These are phyloP conservation scores for Thielaviopsis punctulata DNA, from an alignment of 2,329 filamentous ascomycete genomes.

Conservation along the genomic window DNA sequence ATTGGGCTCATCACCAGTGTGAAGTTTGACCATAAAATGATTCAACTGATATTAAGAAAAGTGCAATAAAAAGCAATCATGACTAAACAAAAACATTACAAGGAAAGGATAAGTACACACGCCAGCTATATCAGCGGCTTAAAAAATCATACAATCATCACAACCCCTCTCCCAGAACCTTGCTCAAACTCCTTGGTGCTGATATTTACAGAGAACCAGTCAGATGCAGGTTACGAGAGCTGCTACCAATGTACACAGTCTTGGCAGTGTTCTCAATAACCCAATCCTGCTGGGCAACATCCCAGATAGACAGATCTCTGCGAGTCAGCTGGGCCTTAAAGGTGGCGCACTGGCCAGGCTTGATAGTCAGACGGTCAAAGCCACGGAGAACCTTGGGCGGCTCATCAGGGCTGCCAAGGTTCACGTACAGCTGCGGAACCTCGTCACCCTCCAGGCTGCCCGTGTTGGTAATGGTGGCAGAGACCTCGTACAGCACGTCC, in stretches of 20 bases:
- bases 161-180: neutral
- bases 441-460: constrained; percentile 49
- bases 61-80: neutral
- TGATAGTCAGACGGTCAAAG: constrained; percentile 61
- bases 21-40: too few species aligned
- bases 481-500: constrained; percentile 51
- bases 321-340: constrained; percentile 57
- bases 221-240: constrained; percentile 36
- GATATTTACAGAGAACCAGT: constrained; percentile 16
- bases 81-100: neutral
- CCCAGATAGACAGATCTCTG: constrained; percentile 80
- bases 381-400: constrained; percentile 50
- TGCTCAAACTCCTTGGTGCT: neutral
- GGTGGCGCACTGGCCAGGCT: constrained; percentile 45
- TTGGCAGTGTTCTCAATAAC: constrained; percentile 36
- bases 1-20: too few species aligned
- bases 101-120: neutral
- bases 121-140: neutral
- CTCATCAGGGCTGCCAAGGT: constrained; percentile 62
- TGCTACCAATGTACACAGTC: constrained; percentile 37
- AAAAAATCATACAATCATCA: neutral
- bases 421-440: constrained; percentile 62
- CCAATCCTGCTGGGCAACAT: constrained; percentile 68
- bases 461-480: constrained; percentile 54
- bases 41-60: too few species aligned